These are phyloP conservation scores for Termitomyces sp. DNA, from an alignment of 768 basidiomycete genomes.

Conservation along the genomic window DNA sequence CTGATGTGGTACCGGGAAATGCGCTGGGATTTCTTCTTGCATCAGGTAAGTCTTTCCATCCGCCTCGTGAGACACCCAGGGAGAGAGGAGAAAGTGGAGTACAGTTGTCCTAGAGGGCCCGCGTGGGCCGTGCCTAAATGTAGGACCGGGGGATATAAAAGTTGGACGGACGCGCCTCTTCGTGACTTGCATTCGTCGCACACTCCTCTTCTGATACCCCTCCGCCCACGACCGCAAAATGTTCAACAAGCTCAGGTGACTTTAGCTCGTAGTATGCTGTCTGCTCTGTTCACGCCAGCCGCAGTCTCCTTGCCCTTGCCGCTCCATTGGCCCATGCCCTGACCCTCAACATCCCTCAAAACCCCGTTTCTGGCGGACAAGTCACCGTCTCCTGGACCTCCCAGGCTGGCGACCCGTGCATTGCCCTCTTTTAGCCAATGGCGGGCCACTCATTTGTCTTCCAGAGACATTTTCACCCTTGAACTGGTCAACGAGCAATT, in stretches of 20 bases:
- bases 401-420: constrained; percentile 36
- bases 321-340: constrained; percentile 46
- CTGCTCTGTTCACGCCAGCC: background rate
- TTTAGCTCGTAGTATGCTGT: background rate
- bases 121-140: no score
- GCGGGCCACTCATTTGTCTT: background rate
- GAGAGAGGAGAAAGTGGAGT: no score
- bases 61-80: no score
- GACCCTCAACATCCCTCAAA: constrained; percentile 30
- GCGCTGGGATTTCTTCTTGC: no score
- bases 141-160: no score
- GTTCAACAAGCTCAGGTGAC: constrained; percentile 1
- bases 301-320: constrained; percentile 37
- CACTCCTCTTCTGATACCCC: constrained; percentile 14
- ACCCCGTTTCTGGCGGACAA: constrained; percentile 23
- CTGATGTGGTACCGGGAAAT: no score
- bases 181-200: constrained; percentile 13
- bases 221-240: constrained; percentile 21
- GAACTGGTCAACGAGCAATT: constrained; percentile 44
- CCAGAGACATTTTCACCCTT: constrained; percentile 31
- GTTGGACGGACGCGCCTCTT: no score
- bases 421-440: constrained; percentile 6
- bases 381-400: constrained; percentile 46
- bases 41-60: no score
- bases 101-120: no score